Percentiles rank a stretch among this genome's conserved stretches.
phyloP scores from a whole-genome alignment of 805 yeast genomes.

The Citeromyces matritensis region DNA sequence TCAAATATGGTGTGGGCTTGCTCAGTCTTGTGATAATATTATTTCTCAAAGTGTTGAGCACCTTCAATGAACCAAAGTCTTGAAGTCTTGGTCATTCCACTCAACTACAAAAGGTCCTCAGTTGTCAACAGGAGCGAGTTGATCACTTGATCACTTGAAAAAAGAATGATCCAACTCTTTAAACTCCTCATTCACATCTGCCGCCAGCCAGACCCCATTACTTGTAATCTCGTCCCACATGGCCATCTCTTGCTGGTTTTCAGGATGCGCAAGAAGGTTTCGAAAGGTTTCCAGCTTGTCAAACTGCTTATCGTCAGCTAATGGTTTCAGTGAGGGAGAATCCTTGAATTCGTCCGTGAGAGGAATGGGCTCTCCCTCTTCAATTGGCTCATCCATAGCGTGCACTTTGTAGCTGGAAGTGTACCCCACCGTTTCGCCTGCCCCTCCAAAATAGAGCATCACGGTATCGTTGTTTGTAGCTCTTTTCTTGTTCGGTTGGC shows the following conservation, averaged over 20 bases:
- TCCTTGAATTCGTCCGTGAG: not conserved
- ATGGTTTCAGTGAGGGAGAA: conserved; percentile 14
- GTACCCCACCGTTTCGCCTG: too few relatives aligned
- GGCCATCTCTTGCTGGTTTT: conserved; percentile 27
- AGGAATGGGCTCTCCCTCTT: not conserved
- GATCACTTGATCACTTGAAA: too few relatives aligned
- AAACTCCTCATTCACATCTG: conserved; percentile 25
- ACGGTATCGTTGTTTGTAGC: not conserved
- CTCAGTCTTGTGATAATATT: too few relatives aligned
- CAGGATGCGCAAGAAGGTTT: conserved; percentile 9
- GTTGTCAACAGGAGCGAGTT: too few relatives aligned
- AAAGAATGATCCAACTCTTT: too few relatives aligned
- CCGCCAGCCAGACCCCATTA: conserved; percentile 61
- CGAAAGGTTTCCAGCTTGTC: conserved; percentile 17
- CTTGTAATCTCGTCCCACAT: conserved; percentile 69
- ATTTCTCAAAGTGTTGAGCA: too few relatives aligned
- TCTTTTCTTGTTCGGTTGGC: not conserved
- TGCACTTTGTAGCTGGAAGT: not conserved
- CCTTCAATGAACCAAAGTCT: too few relatives aligned
- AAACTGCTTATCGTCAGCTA: conserved; percentile 13
- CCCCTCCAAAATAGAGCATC: not conserved
- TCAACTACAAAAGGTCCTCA: too few relatives aligned
- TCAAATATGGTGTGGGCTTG: too few relatives aligned
- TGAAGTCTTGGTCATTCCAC: too few relatives aligned
- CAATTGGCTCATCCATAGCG: not conserved